phyloP scores from a whole-genome alignment of 192 early-diverging fungal species.

The Podila verticillata region DNA sequence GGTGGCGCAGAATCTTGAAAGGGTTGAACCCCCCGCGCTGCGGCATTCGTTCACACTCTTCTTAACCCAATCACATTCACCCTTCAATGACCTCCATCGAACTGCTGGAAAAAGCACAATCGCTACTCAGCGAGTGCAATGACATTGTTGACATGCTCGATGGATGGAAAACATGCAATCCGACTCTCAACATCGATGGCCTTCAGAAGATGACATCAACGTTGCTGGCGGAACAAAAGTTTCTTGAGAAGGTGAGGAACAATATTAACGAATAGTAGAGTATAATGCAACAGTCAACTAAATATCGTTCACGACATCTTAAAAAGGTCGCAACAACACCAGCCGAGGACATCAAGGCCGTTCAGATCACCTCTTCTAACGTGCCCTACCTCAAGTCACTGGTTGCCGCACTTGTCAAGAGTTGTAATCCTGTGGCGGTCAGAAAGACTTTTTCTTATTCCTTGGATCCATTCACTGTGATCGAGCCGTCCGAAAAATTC shows the following conservation, averaged over 20 bases:
- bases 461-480: conserved; percentile 31
- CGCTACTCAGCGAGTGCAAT: conserved; percentile 41
- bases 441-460: conserved; percentile 28
- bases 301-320: background rate
- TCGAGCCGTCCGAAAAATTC: conserved; percentile 36
- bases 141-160: conserved; percentile 32
- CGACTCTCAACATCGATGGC: conserved; percentile 25
- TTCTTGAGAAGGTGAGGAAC: conserved; percentile 15
- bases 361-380: conserved; percentile 36
- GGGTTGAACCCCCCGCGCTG: too few relatives aligned
- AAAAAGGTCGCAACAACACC: conserved; percentile 29
- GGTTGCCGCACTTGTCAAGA: conserved; percentile 25
- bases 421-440: conserved; percentile 36
- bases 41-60: too few relatives aligned
- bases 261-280: background rate
- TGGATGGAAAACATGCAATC: conserved; percentile 19
- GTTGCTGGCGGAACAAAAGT: conserved; percentile 31
- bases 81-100: conserved; percentile 8
- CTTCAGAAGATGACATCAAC: conserved; percentile 37
- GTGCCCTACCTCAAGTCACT: conserved; percentile 42
- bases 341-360: conserved; percentile 34
- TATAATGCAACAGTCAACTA: background rate
- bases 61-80: background rate
- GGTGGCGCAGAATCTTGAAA: too few relatives aligned
- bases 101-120: conserved; percentile 24